Evolutionary conservation across 768 basidiomycete genomes (phyloP).

Genomic region (Vararia minispora): DNA sequence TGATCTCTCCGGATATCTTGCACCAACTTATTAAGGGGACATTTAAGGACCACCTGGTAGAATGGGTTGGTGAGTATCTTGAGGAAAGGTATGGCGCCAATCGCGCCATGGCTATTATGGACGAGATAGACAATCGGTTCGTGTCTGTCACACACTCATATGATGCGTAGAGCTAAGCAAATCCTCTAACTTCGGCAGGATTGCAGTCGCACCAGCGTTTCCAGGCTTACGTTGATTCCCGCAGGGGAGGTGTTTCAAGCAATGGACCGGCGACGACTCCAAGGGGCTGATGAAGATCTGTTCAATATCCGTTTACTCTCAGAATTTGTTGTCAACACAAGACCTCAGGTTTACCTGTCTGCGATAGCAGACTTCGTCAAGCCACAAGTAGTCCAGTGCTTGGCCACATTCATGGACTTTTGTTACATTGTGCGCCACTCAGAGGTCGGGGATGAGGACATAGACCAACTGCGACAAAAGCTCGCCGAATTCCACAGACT

Average conservation of each 20-base stretch:
- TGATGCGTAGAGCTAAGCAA: background rate
- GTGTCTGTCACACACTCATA: background rate
- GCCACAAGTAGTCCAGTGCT: slow-evolving; percentile 16
- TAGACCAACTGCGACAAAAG: background rate
- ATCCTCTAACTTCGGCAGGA: slow-evolving; percentile 4
- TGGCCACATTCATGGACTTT: slow-evolving; percentile 8
- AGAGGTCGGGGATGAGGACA: background rate
- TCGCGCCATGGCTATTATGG: slow-evolving; percentile 1
- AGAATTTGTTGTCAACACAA: background rate
- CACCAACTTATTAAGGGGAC: slow-evolving; percentile 18
- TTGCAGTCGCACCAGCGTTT: slow-evolving; percentile 12
- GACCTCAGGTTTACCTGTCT: slow-evolving; percentile 20
- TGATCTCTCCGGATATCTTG: slow-evolving; percentile 13
- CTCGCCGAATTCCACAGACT: background rate
- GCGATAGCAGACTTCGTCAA: slow-evolving; percentile 23
- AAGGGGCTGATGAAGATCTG: slow-evolving; percentile 27
- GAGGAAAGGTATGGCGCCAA: background rate
- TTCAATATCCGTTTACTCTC: slow-evolving; percentile 1
- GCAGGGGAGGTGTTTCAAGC: slow-evolving; percentile 18
- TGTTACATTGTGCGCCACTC: slow-evolving; percentile 12
- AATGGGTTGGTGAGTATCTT: slow-evolving; percentile 13
- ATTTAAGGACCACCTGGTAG: slow-evolving; percentile 17
- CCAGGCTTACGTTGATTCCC: slow-evolving; percentile 4
- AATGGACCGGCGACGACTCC: slow-evolving; percentile 29
- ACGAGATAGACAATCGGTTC: slow-evolving; percentile 13